Evolutionary conservation across 78 protist species (phyloP).

Genomic region (Mantamonas sphyraenae): DNA sequence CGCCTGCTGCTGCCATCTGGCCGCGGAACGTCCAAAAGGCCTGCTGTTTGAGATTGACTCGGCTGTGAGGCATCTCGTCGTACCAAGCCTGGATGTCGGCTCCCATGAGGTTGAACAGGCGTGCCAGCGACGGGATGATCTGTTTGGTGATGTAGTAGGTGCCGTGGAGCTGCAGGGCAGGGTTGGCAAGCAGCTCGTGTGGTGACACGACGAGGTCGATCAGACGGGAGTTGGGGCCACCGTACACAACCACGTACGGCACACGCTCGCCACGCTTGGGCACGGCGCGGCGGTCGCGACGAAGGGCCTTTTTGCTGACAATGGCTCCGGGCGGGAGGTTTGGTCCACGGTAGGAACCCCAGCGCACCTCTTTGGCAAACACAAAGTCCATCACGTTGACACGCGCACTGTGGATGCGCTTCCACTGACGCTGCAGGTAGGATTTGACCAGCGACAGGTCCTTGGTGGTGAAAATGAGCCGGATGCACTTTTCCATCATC

Average conservation of each 20-base stretch:
- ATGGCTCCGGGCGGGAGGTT: slow-evolving; percentile 65
- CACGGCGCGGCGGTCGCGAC: slow-evolving; percentile 63
- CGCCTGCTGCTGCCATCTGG: too few species aligned
- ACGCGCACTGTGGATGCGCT: slow-evolving; percentile 43
- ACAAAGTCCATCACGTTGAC: slow-evolving; percentile 54
- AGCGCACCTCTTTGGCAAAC: slow-evolving; percentile 61
- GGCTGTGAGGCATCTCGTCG: too few species aligned
- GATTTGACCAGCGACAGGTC: slow-evolving; percentile 65
- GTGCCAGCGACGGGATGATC: slow-evolving; percentile 66
- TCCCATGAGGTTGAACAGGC: slow-evolving; percentile 62
- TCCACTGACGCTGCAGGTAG: slow-evolving; percentile 41
- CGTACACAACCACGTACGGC: slow-evolving; percentile 60
- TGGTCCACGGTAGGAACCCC: background rate
- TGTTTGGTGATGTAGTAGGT: slow-evolving; percentile 76
- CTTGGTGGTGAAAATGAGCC: slow-evolving; percentile 51
- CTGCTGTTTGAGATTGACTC: too few species aligned
- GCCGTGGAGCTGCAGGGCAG: background rate
- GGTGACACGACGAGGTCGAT: slow-evolving; percentile 62
- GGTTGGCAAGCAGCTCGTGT: slow-evolving; percentile 15
- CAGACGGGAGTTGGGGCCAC: slow-evolving; percentile 46
- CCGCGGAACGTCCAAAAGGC: too few species aligned
- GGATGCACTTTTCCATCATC: slow-evolving; percentile 32
- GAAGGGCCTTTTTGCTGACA: slow-evolving; percentile 31
- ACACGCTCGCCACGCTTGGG: slow-evolving; percentile 76
- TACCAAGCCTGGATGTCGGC: too few species aligned